Evolutionary conservation across 805 yeast genomes (phyloP).

Genomic region (Suhomyces prunicola): DNA sequence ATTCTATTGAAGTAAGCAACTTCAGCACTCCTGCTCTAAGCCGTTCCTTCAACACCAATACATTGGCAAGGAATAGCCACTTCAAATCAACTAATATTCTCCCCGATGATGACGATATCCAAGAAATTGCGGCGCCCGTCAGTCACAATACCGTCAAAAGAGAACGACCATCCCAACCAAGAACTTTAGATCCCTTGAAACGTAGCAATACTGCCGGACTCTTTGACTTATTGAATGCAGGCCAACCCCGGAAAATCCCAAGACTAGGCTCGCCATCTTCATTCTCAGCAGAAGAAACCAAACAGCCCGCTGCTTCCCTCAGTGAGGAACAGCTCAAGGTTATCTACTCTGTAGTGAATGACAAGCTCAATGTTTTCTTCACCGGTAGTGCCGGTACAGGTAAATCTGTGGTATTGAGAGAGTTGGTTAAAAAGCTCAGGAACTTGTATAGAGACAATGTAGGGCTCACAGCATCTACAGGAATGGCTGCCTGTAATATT

Average conservation of each 20-base stretch:
- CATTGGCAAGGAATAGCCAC: background rate
- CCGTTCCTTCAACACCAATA: conserved; percentile 14
- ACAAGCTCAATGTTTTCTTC: conserved; percentile 57
- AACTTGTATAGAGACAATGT: conserved; percentile 45
- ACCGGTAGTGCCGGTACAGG: conserved; percentile 92
- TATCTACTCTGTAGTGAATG: conserved; percentile 48
- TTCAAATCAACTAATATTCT: background rate
- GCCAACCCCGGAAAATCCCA: conserved; percentile 8
- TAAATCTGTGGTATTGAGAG: conserved; percentile 65
- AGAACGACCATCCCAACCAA: background rate
- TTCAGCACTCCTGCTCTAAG: conserved; percentile 32
- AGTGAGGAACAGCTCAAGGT: conserved; percentile 47
- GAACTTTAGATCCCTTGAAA: background rate
- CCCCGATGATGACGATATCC: conserved; percentile 3
- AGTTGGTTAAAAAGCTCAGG: conserved; percentile 47
- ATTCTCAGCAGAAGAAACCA: background rate
- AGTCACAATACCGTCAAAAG: background rate
- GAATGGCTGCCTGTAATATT: conserved; percentile 90
- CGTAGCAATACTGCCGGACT: background rate
- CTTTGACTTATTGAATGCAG: background rate
- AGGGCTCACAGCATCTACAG: conserved; percentile 94
- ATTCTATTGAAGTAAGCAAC: conserved; percentile 36
- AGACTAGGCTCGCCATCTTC: conserved; percentile 9
- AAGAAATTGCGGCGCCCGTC: background rate
- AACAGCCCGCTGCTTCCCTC: conserved; percentile 6